Base-by-base conservation (phyloP, 768 basidiomycete species). In the Gloeostereum incarnatum region DNA sequence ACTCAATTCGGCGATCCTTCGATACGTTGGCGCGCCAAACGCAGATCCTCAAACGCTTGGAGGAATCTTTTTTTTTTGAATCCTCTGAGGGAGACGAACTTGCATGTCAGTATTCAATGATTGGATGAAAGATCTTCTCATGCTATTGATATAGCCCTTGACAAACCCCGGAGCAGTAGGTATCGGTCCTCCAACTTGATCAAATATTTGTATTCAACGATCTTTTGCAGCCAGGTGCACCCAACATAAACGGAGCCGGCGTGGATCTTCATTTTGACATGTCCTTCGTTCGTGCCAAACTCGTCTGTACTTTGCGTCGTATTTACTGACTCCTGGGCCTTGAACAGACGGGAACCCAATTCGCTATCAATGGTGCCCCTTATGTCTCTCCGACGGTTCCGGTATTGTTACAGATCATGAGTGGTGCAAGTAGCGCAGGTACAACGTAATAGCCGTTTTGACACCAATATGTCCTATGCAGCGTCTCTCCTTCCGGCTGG, bases 1-100 rank as follows among this genome's bases (percentile, higher is more conserved):
- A 7, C 47, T 58, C 41, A 65, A 60, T 42, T 48, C 48, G 29
- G 67, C 66, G 8, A 66, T 69, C 40, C 37, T 69, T 25, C 57
- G 63, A 24, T 69, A 69, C 38, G 42, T 17, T 3, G 45, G 38
- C n/a, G 57, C 50, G 1, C 45, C 40, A 17, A 26, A 19, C 3
- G 26, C 30, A 16, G 40, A 46, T 1, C 50, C 56, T 7, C 31
- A 24, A 31, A 34, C 24, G n/a, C n/a, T n/a, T n/a, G n/a, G n/a
- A n/a, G n/a, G 29, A 30, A 30, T 30, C 17, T 17, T 17, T 13
- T 17, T 30, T 13, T 17, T 30, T 31, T 10, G 25, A 42, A 26
- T 16, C 36, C 45, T n/a, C 21, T 57, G 31, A 30, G 36, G 4
- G 55, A 53, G 35, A n/a, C 45, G 0, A 36, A 33, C 19, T 42